Percentiles rank a stretch among this genome's conserved stretches.
phyloP scores from a whole-genome alignment of 2,329 filamentous ascomycete genomes.

The Chaetothyriales sp. region DNA sequence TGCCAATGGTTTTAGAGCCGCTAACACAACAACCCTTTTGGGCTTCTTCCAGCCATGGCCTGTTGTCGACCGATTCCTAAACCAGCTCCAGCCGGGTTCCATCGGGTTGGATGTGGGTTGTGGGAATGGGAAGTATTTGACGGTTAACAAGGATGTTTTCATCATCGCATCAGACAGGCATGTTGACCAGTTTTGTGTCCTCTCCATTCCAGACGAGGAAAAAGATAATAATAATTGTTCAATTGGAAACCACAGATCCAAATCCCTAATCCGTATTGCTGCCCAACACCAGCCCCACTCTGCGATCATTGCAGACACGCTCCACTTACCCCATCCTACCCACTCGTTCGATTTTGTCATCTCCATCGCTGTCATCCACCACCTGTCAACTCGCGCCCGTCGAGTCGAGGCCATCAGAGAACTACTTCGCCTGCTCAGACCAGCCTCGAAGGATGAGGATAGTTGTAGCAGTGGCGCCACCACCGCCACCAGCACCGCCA shows the following conservation, averaged over 20 bases:
- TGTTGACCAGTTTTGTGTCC: conserved; percentile 19
- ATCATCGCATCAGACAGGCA: conserved; percentile 78
- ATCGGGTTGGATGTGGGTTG: conserved; percentile 86
- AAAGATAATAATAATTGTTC: not conserved
- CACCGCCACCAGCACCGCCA: not conserved
- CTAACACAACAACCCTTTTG: conserved; percentile 1
- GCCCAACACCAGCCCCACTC: conserved; percentile 42
- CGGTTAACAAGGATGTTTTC: conserved; percentile 62
- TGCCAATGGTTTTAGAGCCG: not conserved
- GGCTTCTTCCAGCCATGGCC: conserved; percentile 60
- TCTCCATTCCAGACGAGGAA: conserved; percentile 6
- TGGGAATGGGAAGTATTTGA: conserved; percentile 91
- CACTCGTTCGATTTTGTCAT: conserved; percentile 70
- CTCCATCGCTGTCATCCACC: conserved; percentile 87
- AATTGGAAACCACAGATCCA: conserved; percentile 33
- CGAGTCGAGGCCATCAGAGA: conserved; percentile 58
- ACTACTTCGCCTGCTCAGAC: conserved; percentile 53
- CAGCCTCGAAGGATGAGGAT: conserved; percentile 6
- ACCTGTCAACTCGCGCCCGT: conserved; percentile 65
- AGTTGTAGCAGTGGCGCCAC: conserved; percentile 8
- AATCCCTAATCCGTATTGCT: conserved; percentile 46
- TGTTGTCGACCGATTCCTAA: conserved; percentile 67
- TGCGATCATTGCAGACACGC: conserved; percentile 56
- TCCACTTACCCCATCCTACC: conserved; percentile 64
- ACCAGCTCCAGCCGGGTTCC: conserved; percentile 50